Base-by-base conservation (phyloP, 495 filamentous ascomycete genomes). In the Penicillium canariense region DNA sequence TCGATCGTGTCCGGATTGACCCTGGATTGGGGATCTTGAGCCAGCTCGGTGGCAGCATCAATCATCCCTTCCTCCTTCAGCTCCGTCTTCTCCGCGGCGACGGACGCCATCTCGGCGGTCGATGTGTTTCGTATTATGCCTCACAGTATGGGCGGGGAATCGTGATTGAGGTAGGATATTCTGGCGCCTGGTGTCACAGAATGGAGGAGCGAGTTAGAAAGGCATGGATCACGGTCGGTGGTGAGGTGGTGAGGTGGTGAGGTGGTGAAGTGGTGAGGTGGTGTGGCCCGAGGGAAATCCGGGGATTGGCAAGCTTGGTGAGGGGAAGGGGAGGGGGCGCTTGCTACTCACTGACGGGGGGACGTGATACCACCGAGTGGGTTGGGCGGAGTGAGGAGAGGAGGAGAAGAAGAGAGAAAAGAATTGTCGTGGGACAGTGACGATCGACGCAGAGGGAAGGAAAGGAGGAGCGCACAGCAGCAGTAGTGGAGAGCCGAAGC, bases 21-120 rank as follows among this genome's bases (percentile, higher is more conserved):
- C 20, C 65, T 68, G 65, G 81, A 87, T 56, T 87, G 69, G 38
- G 88, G 86, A 66, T 94, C 85, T 49, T 76, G 77, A 5, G 86
- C 70, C 28, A 88, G 82, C 31, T 70, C 56, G 34, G 71, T 53
- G 43, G 76, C 75, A 15, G 76, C 65, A 58, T 92, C 88, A 42
- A 91, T 72, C 36, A 84, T 84, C 35, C 86, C 90, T 70, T 93
- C 84, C 65, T 84, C 75, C 79, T 88, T 93, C 67, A 88, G 81
- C 78, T 95, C 90, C 49, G 34, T 66, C 65, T 52, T 71, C 65
- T 61, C 61, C 59, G 58, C 66, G 54, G 55, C 64, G 63, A 50
- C 58, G 55, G 68, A 73, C 57, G 71, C 71, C 74, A 77, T 77
- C 39, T 62, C 56, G 68, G 48, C 63, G 44, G 50, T 53, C 18